Conservation (phyloP, 495 filamentous ascomycete species). For the Neurospora africana region DNA sequence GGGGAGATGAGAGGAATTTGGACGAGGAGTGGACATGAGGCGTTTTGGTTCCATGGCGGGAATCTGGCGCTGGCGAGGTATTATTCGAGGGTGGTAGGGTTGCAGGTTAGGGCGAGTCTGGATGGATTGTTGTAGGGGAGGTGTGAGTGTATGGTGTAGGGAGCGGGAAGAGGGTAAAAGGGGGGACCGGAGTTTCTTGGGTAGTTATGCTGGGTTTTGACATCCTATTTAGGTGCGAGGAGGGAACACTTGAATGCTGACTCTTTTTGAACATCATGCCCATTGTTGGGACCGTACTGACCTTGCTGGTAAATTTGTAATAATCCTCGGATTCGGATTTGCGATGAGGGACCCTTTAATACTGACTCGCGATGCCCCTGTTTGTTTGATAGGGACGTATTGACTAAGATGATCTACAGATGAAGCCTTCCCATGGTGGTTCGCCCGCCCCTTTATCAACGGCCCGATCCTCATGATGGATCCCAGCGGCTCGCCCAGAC, state of each 20-base stretch:
- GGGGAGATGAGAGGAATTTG: conserved; percentile 68
- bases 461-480: too few relatives aligned
- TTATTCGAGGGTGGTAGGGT: conserved; percentile 57
- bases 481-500: too few relatives aligned
- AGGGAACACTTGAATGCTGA: too few relatives aligned
- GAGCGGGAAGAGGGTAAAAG: not conserved
- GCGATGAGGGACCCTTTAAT: not conserved
- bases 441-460: too few relatives aligned
- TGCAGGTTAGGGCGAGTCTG: conserved; percentile 65
- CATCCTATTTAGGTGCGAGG: too few relatives aligned
- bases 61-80: conserved; percentile 67
- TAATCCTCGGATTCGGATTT: too few relatives aligned
- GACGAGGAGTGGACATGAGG: conserved; percentile 58
- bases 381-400: not conserved
- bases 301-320: too few relatives aligned
- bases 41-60: conserved; percentile 78
- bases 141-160: not conserved
- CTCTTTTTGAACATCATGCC: too few relatives aligned
- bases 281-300: too few relatives aligned
- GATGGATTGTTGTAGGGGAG: conserved; percentile 30
- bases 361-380: not conserved
- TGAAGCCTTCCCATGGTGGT: not conserved
- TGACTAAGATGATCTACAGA: not conserved
- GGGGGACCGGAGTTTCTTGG: not conserved
- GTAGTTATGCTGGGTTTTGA: not conserved